Percentiles rank a stretch among this genome's conserved stretches.
Conservation (phyloP, 2,329 filamentous ascomycete genomes). For the Alternaria consortialis region DNA sequence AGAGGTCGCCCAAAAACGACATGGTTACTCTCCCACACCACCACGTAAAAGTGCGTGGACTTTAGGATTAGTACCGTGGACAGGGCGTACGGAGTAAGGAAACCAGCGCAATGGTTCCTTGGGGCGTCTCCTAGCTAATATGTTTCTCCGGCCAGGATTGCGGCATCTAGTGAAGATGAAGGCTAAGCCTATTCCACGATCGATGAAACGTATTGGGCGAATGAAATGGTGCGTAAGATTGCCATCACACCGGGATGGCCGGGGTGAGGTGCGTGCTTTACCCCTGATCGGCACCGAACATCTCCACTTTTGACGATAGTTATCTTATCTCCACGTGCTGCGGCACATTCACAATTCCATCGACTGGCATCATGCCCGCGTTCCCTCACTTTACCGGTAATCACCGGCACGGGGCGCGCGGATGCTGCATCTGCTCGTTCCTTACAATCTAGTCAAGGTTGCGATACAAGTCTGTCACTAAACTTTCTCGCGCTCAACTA, state of each 20-base stretch:
- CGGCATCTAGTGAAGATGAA: constrained; percentile 1
- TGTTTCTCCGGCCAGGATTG: constrained; percentile 7
- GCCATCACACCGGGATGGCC: constrained; percentile 2
- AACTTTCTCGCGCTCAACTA: neutral
- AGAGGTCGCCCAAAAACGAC: constrained; percentile 21
- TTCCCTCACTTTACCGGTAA: neutral
- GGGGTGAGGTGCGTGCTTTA: constrained; percentile 7
- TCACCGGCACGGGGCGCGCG: neutral
- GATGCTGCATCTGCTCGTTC: neutral
- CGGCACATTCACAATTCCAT: neutral
- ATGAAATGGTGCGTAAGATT: constrained; percentile 10
- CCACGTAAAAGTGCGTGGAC: constrained; percentile 8
- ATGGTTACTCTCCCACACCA: constrained; percentile 15
- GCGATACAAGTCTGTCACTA: neutral
- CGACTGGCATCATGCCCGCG: constrained; percentile 3
- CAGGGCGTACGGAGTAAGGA: constrained; percentile 9
- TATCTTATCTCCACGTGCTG: constrained; percentile 14
- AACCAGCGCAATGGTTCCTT: constrained; percentile 2
- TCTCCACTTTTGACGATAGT: constrained; percentile 6
- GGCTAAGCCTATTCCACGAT: constrained; percentile 9
- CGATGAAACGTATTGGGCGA: constrained; percentile 16
- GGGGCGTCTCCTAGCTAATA: constrained; percentile 11
- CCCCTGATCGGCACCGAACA: constrained; percentile 18
- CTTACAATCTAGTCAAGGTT: neutral
- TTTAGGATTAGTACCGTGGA: constrained; percentile 5